phyloP scores from a whole-genome alignment of 441 rosid genomes.

The Gossypium trilobum region DNA sequence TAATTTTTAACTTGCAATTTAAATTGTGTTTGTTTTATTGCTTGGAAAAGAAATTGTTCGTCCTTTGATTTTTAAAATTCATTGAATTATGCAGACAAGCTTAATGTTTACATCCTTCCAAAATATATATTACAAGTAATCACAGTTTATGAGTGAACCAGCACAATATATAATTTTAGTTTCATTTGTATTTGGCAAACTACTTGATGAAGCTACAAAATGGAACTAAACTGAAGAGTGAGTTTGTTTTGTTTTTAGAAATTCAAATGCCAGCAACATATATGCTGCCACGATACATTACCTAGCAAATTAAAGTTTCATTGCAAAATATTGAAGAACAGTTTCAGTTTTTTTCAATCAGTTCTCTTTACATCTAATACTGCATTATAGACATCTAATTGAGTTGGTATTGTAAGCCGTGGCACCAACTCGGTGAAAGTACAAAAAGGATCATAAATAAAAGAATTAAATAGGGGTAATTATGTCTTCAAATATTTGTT shows the following conservation, averaged over 20 bases:
- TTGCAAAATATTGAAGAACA: neutral
- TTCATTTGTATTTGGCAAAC: neutral
- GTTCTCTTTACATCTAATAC: neutral
- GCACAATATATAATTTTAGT: neutral
- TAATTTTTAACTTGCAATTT: neutral
- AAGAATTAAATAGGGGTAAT: neutral
- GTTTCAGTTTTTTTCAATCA: neutral
- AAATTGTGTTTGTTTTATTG: neutral
- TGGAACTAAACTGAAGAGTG: neutral
- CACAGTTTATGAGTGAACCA: neutral
- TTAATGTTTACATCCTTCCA: neutral
- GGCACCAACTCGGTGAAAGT: neutral
- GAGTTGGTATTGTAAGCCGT: neutral
- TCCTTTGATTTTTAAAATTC: neutral
- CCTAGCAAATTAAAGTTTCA: neutral
- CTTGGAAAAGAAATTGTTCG: neutral
- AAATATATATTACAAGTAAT: neutral
- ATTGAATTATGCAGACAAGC: neutral
- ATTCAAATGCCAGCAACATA: neutral
- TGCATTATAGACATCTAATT: neutral
- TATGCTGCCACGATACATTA: neutral
- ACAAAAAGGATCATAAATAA: neutral
- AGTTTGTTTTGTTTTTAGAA: neutral
- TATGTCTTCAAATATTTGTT: neutral
- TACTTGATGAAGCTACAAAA: neutral